Evolutionary conservation across 768 basidiomycete species (phyloP), one percentile per base, ranked within the genome.

Genomic region (Boletus barrowsii): DNA sequence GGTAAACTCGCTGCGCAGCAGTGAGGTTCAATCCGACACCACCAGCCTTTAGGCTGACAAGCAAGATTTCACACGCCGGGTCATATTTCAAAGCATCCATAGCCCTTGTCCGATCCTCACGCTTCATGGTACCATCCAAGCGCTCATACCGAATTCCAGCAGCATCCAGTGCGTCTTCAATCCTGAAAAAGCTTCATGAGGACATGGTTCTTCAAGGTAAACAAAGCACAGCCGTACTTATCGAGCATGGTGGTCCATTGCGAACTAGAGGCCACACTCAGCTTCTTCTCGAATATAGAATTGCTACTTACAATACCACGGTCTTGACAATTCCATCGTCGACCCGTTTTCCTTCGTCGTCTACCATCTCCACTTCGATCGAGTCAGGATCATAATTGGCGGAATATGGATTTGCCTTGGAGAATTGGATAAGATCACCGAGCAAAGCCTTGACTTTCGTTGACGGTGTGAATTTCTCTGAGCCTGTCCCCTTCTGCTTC

Each of bases 1-100:
- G 75, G 71, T 97, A 98, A 17, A 91, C 94, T 50, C 87, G 90
- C 66, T 87, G 90, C 44, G 96, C 97, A 17, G 93, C 88, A 1
- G 96, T 98, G 42, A 98, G 80, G 70, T 98, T 99, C 52, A 99
- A 75, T 15, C 96, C 97, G 6, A 99, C 97, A 50, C 97, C 97
- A 49, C 97, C 97, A 8, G 97, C 97, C 65, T 96, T 90, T 61
- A 98, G 77, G 68, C 94, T 97, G 64, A 99, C 95, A 32, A 99
- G 80, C 40, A 99, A 78, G 15, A 99, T 92, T 75, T 99, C 97
- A 66, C 91, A 92, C 24, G 76, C 77, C 14, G 93, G 93, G 64
- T 99, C 94, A 59, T 81, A 79, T 73, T 94, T 95, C 54, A 99
- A 78, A 3, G 87, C 84, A 15, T 97, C 93, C 89, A 98, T 95